phyloP scores from a whole-genome alignment of 164 flowering plant genomes.

The Brasenia schreberi region DNA sequence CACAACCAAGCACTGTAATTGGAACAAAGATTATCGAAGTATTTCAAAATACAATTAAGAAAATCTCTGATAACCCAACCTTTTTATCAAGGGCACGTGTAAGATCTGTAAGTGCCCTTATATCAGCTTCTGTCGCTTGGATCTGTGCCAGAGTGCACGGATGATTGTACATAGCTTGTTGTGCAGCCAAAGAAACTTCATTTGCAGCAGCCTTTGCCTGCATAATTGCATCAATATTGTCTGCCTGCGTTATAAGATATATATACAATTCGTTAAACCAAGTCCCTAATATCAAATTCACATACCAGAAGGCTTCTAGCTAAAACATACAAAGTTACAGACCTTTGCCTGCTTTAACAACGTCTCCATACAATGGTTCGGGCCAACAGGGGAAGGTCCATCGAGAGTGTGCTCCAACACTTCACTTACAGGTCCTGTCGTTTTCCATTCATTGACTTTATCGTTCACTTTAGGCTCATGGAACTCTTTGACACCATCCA shows the following conservation, averaged over 20 bases:
- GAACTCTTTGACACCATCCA: conserved; percentile 25
- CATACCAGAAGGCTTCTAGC: no score
- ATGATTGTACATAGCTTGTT: conserved; percentile 26
- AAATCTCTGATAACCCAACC: conserved; percentile 16
- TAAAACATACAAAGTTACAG: conserved; percentile 3
- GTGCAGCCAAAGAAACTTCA: conserved; percentile 20
- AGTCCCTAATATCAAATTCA: neutral
- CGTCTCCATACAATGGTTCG: conserved; percentile 22
- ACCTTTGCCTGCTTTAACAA: conserved; percentile 37
- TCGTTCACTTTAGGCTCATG: conserved; percentile 24
- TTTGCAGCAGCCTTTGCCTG: conserved; percentile 29
- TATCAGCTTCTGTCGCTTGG: conserved; percentile 61
- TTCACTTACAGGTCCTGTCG: conserved; percentile 16
- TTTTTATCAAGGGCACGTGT: conserved; percentile 57
- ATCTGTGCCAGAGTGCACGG: conserved; percentile 30
- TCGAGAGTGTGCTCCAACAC: conserved; percentile 18
- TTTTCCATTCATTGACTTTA: conserved; percentile 17
- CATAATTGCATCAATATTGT: conserved; percentile 17
- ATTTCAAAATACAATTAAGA: no score
- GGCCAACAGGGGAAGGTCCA: conserved; percentile 14
- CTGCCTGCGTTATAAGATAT: conserved; percentile 19
- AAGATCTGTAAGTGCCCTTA: conserved; percentile 42
- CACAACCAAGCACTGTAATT: no score
- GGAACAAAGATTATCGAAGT: no score
- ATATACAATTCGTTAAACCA: neutral